Percentiles rank a stretch among this genome's conserved stretches.
phyloP scores from a whole-genome alignment of 306 rosid species.

The Trifolium dubium region DNA sequence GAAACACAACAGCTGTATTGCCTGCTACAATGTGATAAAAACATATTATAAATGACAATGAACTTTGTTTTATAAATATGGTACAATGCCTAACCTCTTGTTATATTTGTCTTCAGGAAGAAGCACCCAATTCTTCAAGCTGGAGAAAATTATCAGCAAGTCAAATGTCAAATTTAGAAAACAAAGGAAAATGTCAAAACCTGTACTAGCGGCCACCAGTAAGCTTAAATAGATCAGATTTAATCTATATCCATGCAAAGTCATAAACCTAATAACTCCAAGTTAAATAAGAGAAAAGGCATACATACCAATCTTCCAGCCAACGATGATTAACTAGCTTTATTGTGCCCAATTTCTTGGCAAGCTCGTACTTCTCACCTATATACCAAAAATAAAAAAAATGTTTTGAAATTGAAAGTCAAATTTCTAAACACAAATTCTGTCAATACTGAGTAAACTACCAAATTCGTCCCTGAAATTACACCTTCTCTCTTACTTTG shows the following conservation, averaged over 20 bases:
- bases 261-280: conserved; percentile 7
- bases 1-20: conserved; percentile 28
- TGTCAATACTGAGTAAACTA: conserved; percentile 19
- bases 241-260: conserved; percentile 14
- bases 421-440: not conserved
- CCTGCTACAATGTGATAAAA: conserved; percentile 33
- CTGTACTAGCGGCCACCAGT: conserved; percentile 22
- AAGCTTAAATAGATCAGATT: conserved; percentile 26
- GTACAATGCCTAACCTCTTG: conserved; percentile 65
- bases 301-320: conserved; percentile 84
- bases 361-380: conserved; percentile 96
- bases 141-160: conserved; percentile 46
- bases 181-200: not conserved
- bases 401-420: conserved; percentile 9
- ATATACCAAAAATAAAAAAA: conserved; percentile 23
- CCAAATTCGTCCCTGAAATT: not conserved
- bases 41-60: conserved; percentile 7
- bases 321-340: conserved; percentile 90
- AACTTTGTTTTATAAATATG: not conserved
- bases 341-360: conserved; percentile 66
- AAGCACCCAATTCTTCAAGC: conserved; percentile 81
- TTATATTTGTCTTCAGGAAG: conserved; percentile 75
- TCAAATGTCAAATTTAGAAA: conserved; percentile 26
- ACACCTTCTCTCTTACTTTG: not conserved
- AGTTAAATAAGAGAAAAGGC: conserved; percentile 14